Conservation (phyloP, 441 rosid species). For the Heliophila coronopifolia region DNA sequence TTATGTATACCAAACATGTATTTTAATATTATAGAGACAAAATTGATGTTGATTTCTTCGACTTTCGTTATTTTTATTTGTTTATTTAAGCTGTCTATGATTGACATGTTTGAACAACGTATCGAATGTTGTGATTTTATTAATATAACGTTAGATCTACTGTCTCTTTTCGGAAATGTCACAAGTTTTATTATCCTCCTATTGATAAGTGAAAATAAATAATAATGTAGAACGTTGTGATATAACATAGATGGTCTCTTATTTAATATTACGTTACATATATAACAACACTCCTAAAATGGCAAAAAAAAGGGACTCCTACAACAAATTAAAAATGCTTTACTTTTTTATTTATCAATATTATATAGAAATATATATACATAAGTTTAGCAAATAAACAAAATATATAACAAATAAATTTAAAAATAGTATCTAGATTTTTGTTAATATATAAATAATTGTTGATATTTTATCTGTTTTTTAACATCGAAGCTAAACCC, state of each 20-base stretch:
- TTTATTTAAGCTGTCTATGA: slow-evolving; percentile 5
- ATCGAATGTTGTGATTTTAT: slow-evolving; percentile 20
- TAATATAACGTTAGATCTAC: slow-evolving; percentile 1
- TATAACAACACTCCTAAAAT: too few relatives aligned
- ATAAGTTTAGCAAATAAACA: too few relatives aligned
- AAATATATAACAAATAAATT: not conserved
- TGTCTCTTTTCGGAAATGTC: too few relatives aligned
- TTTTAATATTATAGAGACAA: slow-evolving; percentile 3
- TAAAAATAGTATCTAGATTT: not conserved
- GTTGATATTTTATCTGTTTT: not conserved
- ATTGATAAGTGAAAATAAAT: too few relatives aligned
- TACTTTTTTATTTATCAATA: not conserved
- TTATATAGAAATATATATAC: not conserved
- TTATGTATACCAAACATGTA: slow-evolving; percentile 16
- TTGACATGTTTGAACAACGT: slow-evolving; percentile 25
- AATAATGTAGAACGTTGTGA: too few relatives aligned
- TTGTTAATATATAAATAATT: not conserved
- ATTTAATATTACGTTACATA: too few relatives aligned
- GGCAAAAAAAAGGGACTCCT: too few relatives aligned
- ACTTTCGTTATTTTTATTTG: not conserved
- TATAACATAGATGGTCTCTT: too few relatives aligned
- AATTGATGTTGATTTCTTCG: slow-evolving; percentile 15
- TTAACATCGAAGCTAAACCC: not conserved
- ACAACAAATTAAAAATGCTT: not conserved
- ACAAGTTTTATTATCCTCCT: too few relatives aligned